A percentile compares a stretch with the other conserved stretches of the same genome.
phyloP scores from a whole-genome alignment of 768 basidiomycete species.

The Suillus ampliporus region DNA sequence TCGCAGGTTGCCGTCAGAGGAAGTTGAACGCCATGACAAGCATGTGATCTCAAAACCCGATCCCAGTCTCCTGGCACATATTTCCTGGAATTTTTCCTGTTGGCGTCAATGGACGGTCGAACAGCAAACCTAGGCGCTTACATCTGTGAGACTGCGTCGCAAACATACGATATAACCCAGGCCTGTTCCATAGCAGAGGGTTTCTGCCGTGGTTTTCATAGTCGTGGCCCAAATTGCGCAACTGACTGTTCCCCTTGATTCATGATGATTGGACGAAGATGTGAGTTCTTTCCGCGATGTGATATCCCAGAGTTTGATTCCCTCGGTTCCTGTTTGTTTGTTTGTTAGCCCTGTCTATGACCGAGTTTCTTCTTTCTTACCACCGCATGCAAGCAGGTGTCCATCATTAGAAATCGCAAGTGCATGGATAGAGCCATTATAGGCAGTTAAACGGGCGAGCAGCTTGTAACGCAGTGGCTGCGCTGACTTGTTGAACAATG shows the following conservation, averaged over 20 bases:
- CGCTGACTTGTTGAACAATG: background rate
- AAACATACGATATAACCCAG: constrained; percentile 15
- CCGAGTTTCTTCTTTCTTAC: background rate
- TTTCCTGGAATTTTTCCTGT: constrained; percentile 18
- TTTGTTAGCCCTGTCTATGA: background rate
- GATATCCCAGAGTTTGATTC: constrained; percentile 15
- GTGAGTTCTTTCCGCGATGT: background rate
- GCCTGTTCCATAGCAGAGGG: constrained; percentile 15
- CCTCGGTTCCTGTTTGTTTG: constrained; percentile 6
- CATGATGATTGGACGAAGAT: background rate
- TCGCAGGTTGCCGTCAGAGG: background rate
- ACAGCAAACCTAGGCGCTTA: constrained; percentile 6
- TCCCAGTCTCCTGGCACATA: constrained; percentile 15
- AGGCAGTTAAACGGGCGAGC: constrained; percentile 3
- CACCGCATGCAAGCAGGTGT: constrained; percentile 4
- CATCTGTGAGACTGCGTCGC: constrained; percentile 10
- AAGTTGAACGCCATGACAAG: constrained; percentile 7
- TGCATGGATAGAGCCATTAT: background rate
- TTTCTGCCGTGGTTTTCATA: constrained; percentile 3
- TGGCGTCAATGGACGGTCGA: background rate
- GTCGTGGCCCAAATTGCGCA: constrained; percentile 13
- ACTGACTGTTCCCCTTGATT: constrained; percentile 4
- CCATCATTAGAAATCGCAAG: constrained; percentile 12
- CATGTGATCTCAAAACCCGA: constrained; percentile 18
- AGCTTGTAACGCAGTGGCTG: background rate